Percentiles rank a stretch among this genome's conserved stretches.
Evolutionary conservation across 306 rosid species (phyloP).

Genomic region (Bauhinia variegata): DNA sequence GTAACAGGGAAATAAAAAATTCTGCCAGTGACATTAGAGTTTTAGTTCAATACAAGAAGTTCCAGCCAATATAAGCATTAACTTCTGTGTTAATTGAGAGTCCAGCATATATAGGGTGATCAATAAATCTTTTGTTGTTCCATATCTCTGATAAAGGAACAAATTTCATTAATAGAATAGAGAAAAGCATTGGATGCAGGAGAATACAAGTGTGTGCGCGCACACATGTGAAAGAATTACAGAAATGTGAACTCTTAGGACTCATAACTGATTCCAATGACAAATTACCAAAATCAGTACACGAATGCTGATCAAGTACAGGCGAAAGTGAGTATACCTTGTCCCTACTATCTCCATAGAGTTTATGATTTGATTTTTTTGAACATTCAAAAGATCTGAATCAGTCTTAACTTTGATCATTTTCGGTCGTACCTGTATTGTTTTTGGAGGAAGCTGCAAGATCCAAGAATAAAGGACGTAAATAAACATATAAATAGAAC

Average conservation of each 20-base stretch:
- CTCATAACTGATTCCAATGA: conserved; percentile 22
- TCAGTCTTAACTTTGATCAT: conserved; percentile 72
- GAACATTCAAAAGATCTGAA: conserved; percentile 19
- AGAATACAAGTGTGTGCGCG: neutral
- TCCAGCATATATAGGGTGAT: conserved; percentile 20
- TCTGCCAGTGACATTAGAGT: too few relatives aligned
- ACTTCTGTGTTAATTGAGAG: neutral
- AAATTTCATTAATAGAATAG: neutral
- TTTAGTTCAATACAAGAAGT: conserved; percentile 7
- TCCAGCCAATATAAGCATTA: conserved; percentile 6
- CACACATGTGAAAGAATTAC: neutral
- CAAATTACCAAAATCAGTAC: conserved; percentile 51
- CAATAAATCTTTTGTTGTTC: neutral
- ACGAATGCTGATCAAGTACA: neutral
- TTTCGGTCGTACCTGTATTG: conserved; percentile 67
- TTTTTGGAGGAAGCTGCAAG: conserved; percentile 67
- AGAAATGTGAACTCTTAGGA: neutral
- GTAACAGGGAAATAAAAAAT: neutral
- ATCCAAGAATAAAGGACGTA: conserved; percentile 13
- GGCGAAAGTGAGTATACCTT: conserved; percentile 49
- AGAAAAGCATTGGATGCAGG: conserved; percentile 17
- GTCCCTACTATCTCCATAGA: conserved; percentile 75
- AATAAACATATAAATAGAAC: conserved; percentile 9
- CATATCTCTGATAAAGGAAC: neutral
- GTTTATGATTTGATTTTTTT: conserved; percentile 35